Base-by-base conservation (phyloP, 1,139 yeast genomes). In the Oligophagozyma castellii region DNA sequence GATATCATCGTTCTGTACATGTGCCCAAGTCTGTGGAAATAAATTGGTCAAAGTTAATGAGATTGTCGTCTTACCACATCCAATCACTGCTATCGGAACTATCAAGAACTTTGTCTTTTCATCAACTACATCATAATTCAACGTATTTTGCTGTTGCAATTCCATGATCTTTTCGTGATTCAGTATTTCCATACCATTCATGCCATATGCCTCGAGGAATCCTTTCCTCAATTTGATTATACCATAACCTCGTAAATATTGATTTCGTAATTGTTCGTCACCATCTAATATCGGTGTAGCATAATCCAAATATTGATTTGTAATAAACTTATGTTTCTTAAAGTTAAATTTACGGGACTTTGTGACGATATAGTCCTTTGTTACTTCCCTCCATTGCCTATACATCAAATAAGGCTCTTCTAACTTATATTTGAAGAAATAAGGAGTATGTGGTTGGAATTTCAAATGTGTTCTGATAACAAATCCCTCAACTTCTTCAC, bases 41-140 rank as follows among this genome's bases (percentile, higher is more conserved):
- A 86, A 48, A 6, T 63, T 49, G 1, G 50, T 42, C 25, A 89
- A 56, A 0, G 89, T 74, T 27, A 67, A 53, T 3, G 83, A 70
- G 0, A 81, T 68, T 0, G 95, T 83, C 0, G 96, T 84, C 49
- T 92, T 92, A 5, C 99, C 99, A 51, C 95, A 83, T 0, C 96
- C 98, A 29, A 89, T 69, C 0, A 95, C 83, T 0, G 96, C 84
- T 10, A 86, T 71, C 0, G 96, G 92, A 2, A 84, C 67, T 1
- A 92, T 45, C 0, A 80, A 65, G 45, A 70, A 81, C 44, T 72
- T 73, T 7, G 57, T 53, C 2, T 42, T 31, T 22, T 49, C 51
- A 33, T 57, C 58, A 2, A 58, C 48, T 19, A 32, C 46, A 23
- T 53, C 35, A 28, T 37, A 37, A 18, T 51, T 49, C 3, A 49